These are phyloP conservation scores for Hymenoscyphus scutula DNA, from an alignment of 2,329 filamentous ascomycete species.

Conservation along the genomic window DNA sequence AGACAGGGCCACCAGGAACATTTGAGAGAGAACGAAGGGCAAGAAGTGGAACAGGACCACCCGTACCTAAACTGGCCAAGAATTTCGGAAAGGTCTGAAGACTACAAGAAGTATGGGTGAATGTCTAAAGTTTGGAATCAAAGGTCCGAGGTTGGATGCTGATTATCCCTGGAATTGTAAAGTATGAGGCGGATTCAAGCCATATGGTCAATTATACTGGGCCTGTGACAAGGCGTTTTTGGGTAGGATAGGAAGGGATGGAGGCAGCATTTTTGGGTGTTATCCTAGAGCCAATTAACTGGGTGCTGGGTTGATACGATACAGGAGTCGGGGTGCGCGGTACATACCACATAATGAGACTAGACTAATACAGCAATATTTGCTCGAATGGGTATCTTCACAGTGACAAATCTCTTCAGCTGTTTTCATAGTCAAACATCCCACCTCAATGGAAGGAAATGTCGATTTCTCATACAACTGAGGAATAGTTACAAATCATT, in stretches of 20 bases:
- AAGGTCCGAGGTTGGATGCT: conserved; percentile 1
- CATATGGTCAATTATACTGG: conserved; percentile 3
- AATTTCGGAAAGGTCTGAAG: conserved; percentile 26
- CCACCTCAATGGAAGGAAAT: too few species aligned
- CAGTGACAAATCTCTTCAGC: background rate
- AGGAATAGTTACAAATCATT: too few species aligned
- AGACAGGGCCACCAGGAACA: conserved; percentile 39
- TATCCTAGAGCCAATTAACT: conserved; percentile 14
- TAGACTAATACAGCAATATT: conserved; percentile 17
- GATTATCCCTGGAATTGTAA: conserved; percentile 5
- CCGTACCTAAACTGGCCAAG: conserved; percentile 26
- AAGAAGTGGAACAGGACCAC: conserved; percentile 41
- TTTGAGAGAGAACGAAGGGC: conserved; percentile 44
- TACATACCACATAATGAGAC: conserved; percentile 19
- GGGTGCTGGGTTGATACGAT: conserved; percentile 6
- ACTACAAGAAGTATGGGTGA: background rate
- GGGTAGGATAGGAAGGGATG: conserved; percentile 16
- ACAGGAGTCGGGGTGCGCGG: conserved; percentile 6
- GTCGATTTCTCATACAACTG: too few species aligned
- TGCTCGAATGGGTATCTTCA: background rate
- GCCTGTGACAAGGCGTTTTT: conserved; percentile 19
- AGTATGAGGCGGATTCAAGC: conserved; percentile 3
- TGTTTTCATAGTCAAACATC: too few species aligned
- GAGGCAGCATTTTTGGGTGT: conserved; percentile 18
- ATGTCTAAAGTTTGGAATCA: background rate